Evolutionary conservation across 768 basidiomycete species (phyloP), one percentile per base, ranked within the genome.

Genomic region (Nidularia pulvinata): DNA sequence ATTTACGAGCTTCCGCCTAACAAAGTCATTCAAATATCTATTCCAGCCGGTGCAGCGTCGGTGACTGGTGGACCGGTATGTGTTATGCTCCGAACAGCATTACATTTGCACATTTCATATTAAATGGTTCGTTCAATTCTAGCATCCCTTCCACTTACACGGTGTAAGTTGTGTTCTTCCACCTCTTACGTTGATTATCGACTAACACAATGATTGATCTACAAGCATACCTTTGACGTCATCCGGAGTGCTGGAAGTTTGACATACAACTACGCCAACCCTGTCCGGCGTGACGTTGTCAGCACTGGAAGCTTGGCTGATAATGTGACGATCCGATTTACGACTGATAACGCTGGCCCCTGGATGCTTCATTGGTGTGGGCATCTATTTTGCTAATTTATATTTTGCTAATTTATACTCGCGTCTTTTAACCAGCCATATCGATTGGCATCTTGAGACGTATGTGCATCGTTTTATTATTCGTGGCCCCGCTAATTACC

Each of bases 271-370:
- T 80, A 72, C 42, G 58, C 59, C 13, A 82, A 88, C 64, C 88
- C 89, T 0, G 74, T 73, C 45, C 56, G 73, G 44, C 70, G 85
- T n/a, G 86, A 89, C 62, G 82, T 83, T 2, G 77, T 85, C 36
- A 71, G 65, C 51, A 75, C 79, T 6, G 73, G 75, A 6, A 39
- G 56, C 33, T 59, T 55, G 16, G 64, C 61, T 1, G 79, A 79
- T 52, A 73, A 74, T 19, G 77, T 80, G 22, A 81, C 81, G 0
- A 70, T 91, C 43, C 80, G 87, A 5, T 89, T 87, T 70, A 66
- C 66, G 32, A 86, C 88, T 0, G 81, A 91, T 60, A 89, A 89
- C 65, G 67, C 86, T 2, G 89, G 88, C 4, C 81, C 82, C 6
- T 86, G 83, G 79, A 70, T 81, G 55, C 61, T 80, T 52, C 79